These are phyloP conservation scores for Candida xyloterini DNA, from an alignment of 805 yeast genomes.

Conservation along the genomic window DNA sequence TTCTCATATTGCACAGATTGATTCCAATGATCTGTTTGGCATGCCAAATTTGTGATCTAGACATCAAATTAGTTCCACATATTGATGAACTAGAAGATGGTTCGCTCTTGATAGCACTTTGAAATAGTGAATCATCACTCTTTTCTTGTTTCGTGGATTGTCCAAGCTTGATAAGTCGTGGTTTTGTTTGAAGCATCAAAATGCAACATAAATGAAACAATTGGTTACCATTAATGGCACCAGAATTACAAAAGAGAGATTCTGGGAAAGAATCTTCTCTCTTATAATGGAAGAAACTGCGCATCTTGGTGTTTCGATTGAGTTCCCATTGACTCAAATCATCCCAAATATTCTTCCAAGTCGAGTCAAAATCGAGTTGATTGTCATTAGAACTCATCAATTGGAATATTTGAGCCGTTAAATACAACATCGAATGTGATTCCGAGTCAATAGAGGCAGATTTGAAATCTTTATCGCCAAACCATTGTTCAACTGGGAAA, in stretches of 20 bases:
- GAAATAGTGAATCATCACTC: conserved; percentile 13
- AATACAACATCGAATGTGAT: conserved; percentile 20
- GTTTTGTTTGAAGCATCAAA: conserved; percentile 39
- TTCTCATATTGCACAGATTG: conserved; percentile 20
- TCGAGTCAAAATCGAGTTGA: conserved; percentile 31
- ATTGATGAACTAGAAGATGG: conserved; percentile 11
- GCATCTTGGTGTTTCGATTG: conserved; percentile 36
- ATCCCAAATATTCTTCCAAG: conserved; percentile 41
- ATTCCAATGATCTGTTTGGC: conserved; percentile 40
- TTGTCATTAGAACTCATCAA: conserved; percentile 29
- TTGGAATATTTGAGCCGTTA: conserved; percentile 34
- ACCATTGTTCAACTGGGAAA: conserved; percentile 17
- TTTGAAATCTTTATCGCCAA: conserved; percentile 1
- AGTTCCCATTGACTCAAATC: conserved; percentile 38
- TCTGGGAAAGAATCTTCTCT: conserved; percentile 38
- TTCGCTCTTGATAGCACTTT: conserved; percentile 15
- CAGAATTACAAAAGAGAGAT: conserved; percentile 36
- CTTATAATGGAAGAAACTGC: conserved; percentile 30
- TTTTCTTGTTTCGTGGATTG: conserved; percentile 1
- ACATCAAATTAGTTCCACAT: conserved; percentile 8
- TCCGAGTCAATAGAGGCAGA: conserved; percentile 6
- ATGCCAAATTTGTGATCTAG: conserved; percentile 37
- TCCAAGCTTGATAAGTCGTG: conserved; percentile 31
- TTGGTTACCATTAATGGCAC: conserved; percentile 41
- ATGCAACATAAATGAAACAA: conserved; percentile 41